Percentiles rank a stretch among this genome's conserved stretches.
Evolutionary conservation across 768 basidiomycete genomes (phyloP).

Genomic region (Termitomyces sp.): DNA sequence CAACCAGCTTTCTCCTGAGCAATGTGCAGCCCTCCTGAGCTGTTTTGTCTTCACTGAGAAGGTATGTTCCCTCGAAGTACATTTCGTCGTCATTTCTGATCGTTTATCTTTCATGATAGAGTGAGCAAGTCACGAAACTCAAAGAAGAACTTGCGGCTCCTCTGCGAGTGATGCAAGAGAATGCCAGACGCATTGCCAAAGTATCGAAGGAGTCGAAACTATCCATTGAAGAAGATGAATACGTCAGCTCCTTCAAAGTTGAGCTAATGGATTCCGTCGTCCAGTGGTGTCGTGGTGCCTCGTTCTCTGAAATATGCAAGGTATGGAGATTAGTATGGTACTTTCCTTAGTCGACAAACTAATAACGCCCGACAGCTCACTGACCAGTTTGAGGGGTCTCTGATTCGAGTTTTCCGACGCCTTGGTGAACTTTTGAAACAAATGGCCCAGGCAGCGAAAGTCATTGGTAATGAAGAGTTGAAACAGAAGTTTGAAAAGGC

Average conservation of each 20-base stretch:
- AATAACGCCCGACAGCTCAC: slow-evolving; percentile 59
- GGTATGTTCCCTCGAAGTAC: slow-evolving; percentile 32
- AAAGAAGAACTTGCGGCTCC: slow-evolving; percentile 94
- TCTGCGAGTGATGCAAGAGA: slow-evolving; percentile 91
- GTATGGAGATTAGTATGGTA: slow-evolving; percentile 31
- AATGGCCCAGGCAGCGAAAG: slow-evolving; percentile 93
- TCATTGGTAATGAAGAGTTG: slow-evolving; percentile 92
- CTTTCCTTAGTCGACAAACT: background rate
- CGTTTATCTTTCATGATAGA: slow-evolving; percentile 36
- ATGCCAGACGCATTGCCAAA: slow-evolving; percentile 93
- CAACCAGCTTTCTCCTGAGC: slow-evolving; percentile 84
- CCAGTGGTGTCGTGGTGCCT: slow-evolving; percentile 97
- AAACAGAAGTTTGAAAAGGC: slow-evolving; percentile 92
- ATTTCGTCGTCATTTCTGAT: background rate
- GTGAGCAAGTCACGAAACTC: slow-evolving; percentile 78
- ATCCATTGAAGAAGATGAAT: slow-evolving; percentile 85
- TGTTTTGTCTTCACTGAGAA: slow-evolving; percentile 99
- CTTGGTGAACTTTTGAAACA: slow-evolving; percentile 92
- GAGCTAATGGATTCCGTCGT: slow-evolving; percentile 98
- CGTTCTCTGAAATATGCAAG: slow-evolving; percentile 95
- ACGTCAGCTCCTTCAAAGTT: slow-evolving; percentile 95
- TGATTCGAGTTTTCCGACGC: slow-evolving; percentile 94
- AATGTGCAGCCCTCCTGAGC: slow-evolving; percentile 89
- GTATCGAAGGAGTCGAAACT: slow-evolving; percentile 94
- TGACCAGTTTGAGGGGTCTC: slow-evolving; percentile 93